phyloP scores from a whole-genome alignment of 2,329 filamentous ascomycete species.

The Pseudocercospora musae region DNA sequence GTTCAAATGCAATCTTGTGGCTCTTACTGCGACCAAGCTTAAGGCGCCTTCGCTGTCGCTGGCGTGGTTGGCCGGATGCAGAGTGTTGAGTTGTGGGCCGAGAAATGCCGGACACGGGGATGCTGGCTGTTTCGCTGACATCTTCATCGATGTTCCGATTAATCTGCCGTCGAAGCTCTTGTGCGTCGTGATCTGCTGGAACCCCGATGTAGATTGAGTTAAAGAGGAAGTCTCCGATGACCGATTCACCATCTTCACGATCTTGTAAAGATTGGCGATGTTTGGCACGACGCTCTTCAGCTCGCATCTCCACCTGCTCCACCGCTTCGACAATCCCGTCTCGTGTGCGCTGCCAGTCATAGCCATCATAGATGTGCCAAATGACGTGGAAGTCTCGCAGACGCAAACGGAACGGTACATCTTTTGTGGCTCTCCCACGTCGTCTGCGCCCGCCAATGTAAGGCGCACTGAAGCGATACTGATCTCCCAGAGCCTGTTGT shows the following conservation, averaged over 20 bases:
- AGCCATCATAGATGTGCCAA: conserved; percentile 97
- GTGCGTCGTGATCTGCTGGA: conserved; percentile 73
- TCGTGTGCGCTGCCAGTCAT: conserved; percentile 88
- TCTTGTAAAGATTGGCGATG: conserved; percentile 54
- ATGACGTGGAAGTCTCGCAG: conserved; percentile 88
- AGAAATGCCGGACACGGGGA: conserved; percentile 66
- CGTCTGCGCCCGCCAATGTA: conserved; percentile 3
- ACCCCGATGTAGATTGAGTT: conserved; percentile 98
- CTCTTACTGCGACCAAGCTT: conserved; percentile 79
- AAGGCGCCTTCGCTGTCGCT: conserved; percentile 46
- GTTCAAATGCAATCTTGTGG: conserved; percentile 94
- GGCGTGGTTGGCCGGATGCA: conserved; percentile 28
- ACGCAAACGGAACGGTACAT: conserved; percentile 63
- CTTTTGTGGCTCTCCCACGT: neutral
- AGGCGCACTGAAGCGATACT: conserved; percentile 33
- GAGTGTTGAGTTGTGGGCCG: conserved; percentile 52
- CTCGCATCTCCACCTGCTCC: conserved; percentile 78
- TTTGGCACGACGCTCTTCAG: conserved; percentile 66
- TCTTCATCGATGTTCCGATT: conserved; percentile 85
- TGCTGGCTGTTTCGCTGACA: conserved; percentile 82
- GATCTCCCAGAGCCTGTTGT: conserved; percentile 29
- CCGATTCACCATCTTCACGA: conserved; percentile 73
- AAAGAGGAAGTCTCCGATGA: conserved; percentile 93
- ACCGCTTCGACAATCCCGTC: conserved; percentile 85
- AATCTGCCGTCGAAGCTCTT: conserved; percentile 76